A percentile compares a stretch with the other conserved stretches of the same genome.
Evolutionary conservation across 306 rosid genomes (phyloP).

Genomic region (Fragaria iinumae): DNA sequence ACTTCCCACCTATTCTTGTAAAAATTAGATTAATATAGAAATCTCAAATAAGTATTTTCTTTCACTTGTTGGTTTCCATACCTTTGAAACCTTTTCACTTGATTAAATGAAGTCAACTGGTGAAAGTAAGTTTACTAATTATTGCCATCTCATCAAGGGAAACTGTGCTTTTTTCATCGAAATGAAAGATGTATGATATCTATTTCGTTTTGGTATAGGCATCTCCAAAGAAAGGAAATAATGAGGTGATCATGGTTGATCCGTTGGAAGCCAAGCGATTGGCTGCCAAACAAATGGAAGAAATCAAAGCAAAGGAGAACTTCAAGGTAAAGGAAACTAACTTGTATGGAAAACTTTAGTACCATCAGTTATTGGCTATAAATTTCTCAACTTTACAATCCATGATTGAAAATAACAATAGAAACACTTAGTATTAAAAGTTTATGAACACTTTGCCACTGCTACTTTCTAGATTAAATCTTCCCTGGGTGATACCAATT

Average conservation of each 20-base stretch:
- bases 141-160: not conserved
- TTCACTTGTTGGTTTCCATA: not conserved
- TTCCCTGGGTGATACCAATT: not conserved
- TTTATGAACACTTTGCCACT: not conserved
- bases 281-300: constrained; percentile 88
- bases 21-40: not conserved
- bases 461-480: not conserved
- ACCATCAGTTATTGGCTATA: not conserved
- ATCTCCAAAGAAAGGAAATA: constrained; percentile 46
- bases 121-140: not conserved
- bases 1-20: not conserved
- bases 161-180: not conserved
- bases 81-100: not conserved
- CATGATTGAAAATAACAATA: not conserved
- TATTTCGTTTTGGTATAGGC: constrained; percentile 40
- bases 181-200: not conserved
- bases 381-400: not conserved
- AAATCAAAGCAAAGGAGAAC: constrained; percentile 71
- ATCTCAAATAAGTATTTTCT: not conserved
- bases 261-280: constrained; percentile 89
- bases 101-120: constrained; percentile 1
- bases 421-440: not conserved
- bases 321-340: constrained; percentile 48
- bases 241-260: constrained; percentile 82
- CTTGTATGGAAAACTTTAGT: not conserved